These are phyloP conservation scores for Phytophthora crassamura DNA, from an alignment of 352 stramenopile species.

Conservation along the genomic window DNA sequence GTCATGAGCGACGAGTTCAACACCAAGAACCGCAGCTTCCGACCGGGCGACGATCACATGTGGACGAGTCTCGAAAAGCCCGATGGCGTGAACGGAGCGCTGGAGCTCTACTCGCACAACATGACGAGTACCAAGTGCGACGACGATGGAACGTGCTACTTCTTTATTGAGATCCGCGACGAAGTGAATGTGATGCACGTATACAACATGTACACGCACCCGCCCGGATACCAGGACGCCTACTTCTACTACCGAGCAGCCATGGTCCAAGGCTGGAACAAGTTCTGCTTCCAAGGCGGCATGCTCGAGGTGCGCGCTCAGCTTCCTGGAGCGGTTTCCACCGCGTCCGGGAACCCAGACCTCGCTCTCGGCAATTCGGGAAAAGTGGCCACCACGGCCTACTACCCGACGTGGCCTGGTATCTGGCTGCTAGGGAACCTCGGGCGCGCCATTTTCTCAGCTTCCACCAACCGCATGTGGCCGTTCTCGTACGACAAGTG, in stretches of 20 bases:
- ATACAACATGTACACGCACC: constrained; percentile 62
- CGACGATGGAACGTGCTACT: constrained; percentile 58
- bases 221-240: constrained; percentile 50
- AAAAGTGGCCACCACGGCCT: constrained; percentile 50
- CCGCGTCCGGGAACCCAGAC: constrained; percentile 56
- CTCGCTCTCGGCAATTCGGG: constrained; percentile 49
- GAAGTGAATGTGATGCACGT: no score
- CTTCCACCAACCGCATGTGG: constrained; percentile 92
- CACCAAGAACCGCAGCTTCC: constrained; percentile 87
- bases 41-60: constrained; percentile 93
- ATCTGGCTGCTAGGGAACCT: constrained; percentile 96
- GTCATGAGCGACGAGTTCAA: constrained; percentile 97
- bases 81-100: constrained; percentile 89
- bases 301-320: constrained; percentile 93
- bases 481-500: constrained; percentile 94
- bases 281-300: constrained; percentile 95
- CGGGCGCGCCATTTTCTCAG: constrained; percentile 91
- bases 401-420: constrained; percentile 87
- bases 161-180: constrained; percentile 50
- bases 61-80: constrained; percentile 96
- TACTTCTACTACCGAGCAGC: constrained; percentile 66
- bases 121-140: constrained; percentile 64
- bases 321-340: constrained; percentile 77
- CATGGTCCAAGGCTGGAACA: constrained; percentile 93
- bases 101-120: no score